Evolutionary conservation across 805 yeast species (phyloP).

Genomic region (Suhomyces canberraensis): DNA sequence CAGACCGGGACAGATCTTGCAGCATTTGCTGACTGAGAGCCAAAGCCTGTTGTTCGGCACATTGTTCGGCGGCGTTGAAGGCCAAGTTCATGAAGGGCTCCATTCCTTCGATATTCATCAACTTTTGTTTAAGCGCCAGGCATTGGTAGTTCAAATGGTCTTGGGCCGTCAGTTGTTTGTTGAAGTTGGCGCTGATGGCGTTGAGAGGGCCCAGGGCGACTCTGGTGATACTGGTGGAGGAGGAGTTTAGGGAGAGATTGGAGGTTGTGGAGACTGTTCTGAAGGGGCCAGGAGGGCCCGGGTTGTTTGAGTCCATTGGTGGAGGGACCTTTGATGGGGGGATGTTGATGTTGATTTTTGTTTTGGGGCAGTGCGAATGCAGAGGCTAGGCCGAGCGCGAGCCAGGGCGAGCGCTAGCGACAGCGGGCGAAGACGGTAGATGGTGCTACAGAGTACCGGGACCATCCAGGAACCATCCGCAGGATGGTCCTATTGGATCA

Average conservation of each 20-base stretch:
- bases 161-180: slow-evolving; percentile 55
- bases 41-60: slow-evolving; percentile 71
- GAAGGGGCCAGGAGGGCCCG: slow-evolving; percentile 27
- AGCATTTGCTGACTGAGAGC: slow-evolving; percentile 42
- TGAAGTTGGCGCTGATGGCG: slow-evolving; percentile 51
- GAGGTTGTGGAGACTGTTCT: slow-evolving; percentile 38
- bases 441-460: too few relatives aligned
- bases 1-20: slow-evolving; percentile 13
- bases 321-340: not conserved
- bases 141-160: slow-evolving; percentile 75
- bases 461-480: too few relatives aligned
- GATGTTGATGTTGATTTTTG: not conserved
- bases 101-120: slow-evolving; percentile 63
- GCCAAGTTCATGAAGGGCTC: slow-evolving; percentile 65
- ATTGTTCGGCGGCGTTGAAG: slow-evolving; percentile 59
- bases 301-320: slow-evolving; percentile 1
- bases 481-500: too few relatives aligned
- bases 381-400: not conserved
- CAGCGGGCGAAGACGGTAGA: too few relatives aligned
- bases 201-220: slow-evolving; percentile 46
- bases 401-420: not conserved
- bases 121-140: slow-evolving; percentile 48
- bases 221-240: slow-evolving; percentile 34
- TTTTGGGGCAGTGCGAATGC: not conserved
- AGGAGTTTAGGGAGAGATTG: slow-evolving; percentile 26